Percentiles rank a stretch among this genome's conserved stretches.
Conservation (phyloP, 805 yeast genomes). For the Kregervanrija fluxuum region DNA sequence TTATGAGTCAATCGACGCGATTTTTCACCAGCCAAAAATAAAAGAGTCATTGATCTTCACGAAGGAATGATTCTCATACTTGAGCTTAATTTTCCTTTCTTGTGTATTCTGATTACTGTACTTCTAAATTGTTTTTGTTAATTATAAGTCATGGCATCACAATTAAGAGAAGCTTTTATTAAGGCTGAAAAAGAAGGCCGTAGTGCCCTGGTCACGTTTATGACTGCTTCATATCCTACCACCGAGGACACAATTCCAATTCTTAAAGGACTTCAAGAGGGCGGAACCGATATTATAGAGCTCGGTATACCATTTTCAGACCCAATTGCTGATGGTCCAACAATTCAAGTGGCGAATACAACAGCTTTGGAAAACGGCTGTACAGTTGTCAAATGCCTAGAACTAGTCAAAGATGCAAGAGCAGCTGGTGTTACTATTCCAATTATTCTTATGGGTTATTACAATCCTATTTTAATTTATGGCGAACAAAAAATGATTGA, state of each 20-base stretch:
- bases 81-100: too few species aligned
- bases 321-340: constrained; percentile 98
- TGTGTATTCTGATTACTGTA: too few species aligned
- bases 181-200: constrained; percentile 41
- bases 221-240: constrained; percentile 93
- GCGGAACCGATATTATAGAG: constrained; percentile 94
- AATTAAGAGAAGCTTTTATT: constrained; percentile 28
- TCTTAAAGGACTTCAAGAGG: constrained; percentile 81
- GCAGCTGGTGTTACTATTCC: constrained; percentile 81
- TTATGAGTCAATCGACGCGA: too few species aligned
- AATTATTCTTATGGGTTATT: constrained; percentile 92
- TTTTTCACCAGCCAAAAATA: too few species aligned
- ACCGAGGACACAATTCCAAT: constrained; percentile 83
- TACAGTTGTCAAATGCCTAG: constrained; percentile 61
- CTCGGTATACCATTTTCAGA: constrained; percentile 95
- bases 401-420: constrained; percentile 70
- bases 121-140: too few species aligned
- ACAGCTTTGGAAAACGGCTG: constrained; percentile 80
- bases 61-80: too few species aligned
- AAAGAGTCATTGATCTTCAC: too few species aligned
- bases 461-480: constrained; percentile 83
- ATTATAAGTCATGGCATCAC: constrained; percentile 20
- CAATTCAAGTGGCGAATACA: constrained; percentile 84
- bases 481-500: constrained; percentile 81
- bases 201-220: constrained; percentile 82